Conservation (phyloP, 352 stramenopile species). For the Pilasporangium apinafurcum region DNA sequence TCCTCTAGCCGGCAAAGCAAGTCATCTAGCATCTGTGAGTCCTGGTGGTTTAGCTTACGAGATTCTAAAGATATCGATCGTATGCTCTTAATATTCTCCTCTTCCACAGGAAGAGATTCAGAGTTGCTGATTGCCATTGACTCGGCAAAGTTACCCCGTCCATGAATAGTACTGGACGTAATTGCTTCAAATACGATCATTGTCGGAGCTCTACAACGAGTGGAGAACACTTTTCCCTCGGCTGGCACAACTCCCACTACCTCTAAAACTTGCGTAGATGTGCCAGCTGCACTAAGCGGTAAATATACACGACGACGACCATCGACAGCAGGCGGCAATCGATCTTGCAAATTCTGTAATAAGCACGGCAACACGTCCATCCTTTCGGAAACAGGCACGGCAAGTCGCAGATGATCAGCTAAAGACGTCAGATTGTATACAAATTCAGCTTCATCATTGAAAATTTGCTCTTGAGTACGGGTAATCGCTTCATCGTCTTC, state of each 20-base stretch:
- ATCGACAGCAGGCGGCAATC: not conserved
- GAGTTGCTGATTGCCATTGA: too few relatives aligned
- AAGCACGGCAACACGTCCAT: slow-evolving; percentile 4
- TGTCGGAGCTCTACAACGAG: slow-evolving; percentile 17
- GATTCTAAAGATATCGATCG: slow-evolving; percentile 4
- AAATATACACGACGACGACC: slow-evolving; percentile 5
- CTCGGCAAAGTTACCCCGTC: too few relatives aligned
- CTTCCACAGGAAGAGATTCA: too few relatives aligned
- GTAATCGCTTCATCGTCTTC: slow-evolving; percentile 5
- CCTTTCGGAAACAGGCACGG: slow-evolving; percentile 8
- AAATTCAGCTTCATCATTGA: slow-evolving; percentile 22
- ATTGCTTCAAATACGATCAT: slow-evolving; percentile 36
- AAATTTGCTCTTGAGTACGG: slow-evolving; percentile 11
- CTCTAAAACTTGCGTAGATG: not conserved
- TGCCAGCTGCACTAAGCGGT: slow-evolving; percentile 2
- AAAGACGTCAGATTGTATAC: slow-evolving; percentile 23
- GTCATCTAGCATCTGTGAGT: slow-evolving; percentile 22
- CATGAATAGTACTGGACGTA: not conserved
- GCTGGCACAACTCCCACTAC: slow-evolving; percentile 19
- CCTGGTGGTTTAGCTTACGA: slow-evolving; percentile 11
- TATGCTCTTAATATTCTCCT: slow-evolving; percentile 4
- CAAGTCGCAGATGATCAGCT: slow-evolving; percentile 18
- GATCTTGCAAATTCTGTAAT: slow-evolving; percentile 10
- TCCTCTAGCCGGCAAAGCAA: slow-evolving; percentile 17
- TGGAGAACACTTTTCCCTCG: slow-evolving; percentile 36